A percentile compares a stretch with the other conserved stretches of the same genome.
These are phyloP conservation scores for Wickerhamomyces mucosus DNA, from an alignment of 805 yeast species.

Conservation along the genomic window DNA sequence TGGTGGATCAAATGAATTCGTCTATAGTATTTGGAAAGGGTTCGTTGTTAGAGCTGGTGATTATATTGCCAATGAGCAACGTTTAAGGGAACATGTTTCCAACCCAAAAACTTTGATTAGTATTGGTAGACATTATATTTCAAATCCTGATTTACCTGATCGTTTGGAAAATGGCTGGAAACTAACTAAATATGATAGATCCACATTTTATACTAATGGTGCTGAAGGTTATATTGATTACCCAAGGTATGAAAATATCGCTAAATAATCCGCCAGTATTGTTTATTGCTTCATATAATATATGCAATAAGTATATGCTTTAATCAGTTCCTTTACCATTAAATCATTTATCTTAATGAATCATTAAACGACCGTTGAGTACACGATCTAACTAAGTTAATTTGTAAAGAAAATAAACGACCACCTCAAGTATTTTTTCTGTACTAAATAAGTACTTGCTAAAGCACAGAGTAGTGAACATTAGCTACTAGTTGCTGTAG, in stretches of 20 bases:
- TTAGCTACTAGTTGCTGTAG: no score
- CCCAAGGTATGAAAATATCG: not conserved
- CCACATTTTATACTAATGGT: slow-evolving; percentile 23
- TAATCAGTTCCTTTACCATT: no score
- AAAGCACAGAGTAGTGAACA: no score
- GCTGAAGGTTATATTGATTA: slow-evolving; percentile 6
- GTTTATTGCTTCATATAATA: no score
- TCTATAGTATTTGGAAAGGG: slow-evolving; percentile 17
- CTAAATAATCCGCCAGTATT: not conserved
- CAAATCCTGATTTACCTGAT: slow-evolving; percentile 30
- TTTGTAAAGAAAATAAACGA: no score
- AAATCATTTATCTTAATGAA: no score
- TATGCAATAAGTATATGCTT: no score
- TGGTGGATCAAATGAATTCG: slow-evolving; percentile 4
- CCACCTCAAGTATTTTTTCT: no score
- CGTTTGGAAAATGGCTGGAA: slow-evolving; percentile 24
- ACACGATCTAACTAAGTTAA: no score
- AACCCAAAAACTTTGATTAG: slow-evolving; percentile 6
- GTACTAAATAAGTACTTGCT: no score
- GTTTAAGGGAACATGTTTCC: slow-evolving; percentile 31
- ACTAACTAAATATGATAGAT: slow-evolving; percentile 27
- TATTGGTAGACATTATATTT: slow-evolving; percentile 25
- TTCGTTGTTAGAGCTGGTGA: slow-evolving; percentile 22
- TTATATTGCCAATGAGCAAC: slow-evolving; percentile 6
- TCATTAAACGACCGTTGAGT: no score